phyloP scores from a whole-genome alignment of 345 rosid genomes.

The Abelmoschus esculentus region DNA sequence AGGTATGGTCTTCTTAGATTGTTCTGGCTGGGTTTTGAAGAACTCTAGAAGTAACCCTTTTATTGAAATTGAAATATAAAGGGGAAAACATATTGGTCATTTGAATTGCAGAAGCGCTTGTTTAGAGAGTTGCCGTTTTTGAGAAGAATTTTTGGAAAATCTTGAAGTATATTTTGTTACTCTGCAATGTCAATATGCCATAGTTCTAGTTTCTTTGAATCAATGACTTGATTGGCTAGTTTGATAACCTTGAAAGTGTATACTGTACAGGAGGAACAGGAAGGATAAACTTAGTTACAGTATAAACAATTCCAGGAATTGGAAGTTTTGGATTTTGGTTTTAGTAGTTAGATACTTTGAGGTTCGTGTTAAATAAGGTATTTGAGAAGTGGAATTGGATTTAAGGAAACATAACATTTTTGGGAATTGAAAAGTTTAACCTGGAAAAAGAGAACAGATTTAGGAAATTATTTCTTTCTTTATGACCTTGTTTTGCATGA shows the following conservation, averaged over 20 bases:
- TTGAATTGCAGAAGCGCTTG: background rate
- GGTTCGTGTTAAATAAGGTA: no score
- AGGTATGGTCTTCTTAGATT: background rate
- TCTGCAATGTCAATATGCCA: background rate
- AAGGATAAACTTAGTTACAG: constrained; percentile 6
- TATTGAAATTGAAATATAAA: background rate
- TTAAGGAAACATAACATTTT: no score
- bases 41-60: constrained; percentile 8
- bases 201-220: constrained; percentile 7
- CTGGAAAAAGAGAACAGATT: no score
- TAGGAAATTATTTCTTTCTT: background rate
- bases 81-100: background rate
- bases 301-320: background rate
- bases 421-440: no score
- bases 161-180: background rate
- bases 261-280: constrained; percentile 12
- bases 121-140: constrained; percentile 3
- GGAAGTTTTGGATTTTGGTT: background rate
- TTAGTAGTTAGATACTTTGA: background rate
- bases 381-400: no score
- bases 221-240: background rate
- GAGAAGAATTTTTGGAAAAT: constrained; percentile 4
- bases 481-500: constrained; percentile 27
- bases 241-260: background rate
- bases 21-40: background rate